Conservation (phyloP, 2,329 filamentous ascomycete species). For the Drechslerella stenobrocha region DNA sequence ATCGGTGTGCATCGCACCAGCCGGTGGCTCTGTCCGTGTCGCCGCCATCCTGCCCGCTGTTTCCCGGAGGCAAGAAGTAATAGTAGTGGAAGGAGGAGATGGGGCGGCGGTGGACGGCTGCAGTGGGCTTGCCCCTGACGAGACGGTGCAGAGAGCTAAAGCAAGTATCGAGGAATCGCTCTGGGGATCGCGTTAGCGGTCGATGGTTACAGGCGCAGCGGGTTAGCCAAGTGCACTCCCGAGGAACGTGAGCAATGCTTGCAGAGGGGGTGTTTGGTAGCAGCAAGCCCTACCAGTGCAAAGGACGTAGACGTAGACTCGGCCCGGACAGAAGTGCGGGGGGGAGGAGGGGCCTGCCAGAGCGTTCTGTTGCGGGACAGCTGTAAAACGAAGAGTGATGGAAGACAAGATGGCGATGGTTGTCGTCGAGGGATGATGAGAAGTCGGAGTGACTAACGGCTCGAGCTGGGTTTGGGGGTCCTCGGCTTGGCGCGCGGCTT, state of each 20-base stretch:
- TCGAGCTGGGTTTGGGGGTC: constrained; percentile 19
- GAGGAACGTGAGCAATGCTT: constrained; percentile 23
- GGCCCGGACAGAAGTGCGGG: constrained; percentile 16
- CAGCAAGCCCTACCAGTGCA: constrained; percentile 46
- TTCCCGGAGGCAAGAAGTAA: too few relatives aligned
- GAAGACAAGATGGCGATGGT: constrained; percentile 2
- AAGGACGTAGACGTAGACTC: constrained; percentile 45
- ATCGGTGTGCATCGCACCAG: constrained; percentile 34
- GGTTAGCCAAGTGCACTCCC: constrained; percentile 40
- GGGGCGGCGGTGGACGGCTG: too few relatives aligned
- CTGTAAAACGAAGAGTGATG: constrained; percentile 5
- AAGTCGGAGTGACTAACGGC: constrained; percentile 8
- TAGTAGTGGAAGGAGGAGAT: too few relatives aligned
- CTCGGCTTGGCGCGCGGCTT: constrained; percentile 37
- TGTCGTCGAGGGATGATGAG: constrained; percentile 7
- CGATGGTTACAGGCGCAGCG: background rate
- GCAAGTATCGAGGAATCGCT: constrained; percentile 26
- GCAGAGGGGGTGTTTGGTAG: constrained; percentile 26
- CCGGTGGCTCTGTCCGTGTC: constrained; percentile 30
- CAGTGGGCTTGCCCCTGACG: too few relatives aligned
- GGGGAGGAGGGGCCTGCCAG: constrained; percentile 7
- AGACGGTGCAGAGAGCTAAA: background rate
- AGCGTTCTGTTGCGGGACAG: constrained; percentile 7
- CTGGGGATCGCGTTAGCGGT: constrained; percentile 6
- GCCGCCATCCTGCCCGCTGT: constrained; percentile 41